phyloP scores from a whole-genome alignment of 164 flowering plant genomes.

The Aristolochia contorta region DNA sequence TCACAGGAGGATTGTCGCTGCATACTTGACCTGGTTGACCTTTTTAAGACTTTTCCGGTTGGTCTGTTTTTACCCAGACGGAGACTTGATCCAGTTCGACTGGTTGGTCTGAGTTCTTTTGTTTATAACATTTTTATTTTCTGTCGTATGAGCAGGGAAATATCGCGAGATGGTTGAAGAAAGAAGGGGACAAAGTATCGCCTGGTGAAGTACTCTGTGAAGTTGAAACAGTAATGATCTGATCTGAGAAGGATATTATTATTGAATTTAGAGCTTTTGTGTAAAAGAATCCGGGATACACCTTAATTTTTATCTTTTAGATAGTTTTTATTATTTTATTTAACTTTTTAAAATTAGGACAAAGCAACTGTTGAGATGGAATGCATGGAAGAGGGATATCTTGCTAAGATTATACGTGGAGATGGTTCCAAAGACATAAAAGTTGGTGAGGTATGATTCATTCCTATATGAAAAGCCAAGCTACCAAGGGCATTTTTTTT shows the following conservation, averaged over 20 bases:
- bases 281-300: neutral
- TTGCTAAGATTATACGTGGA: conserved; percentile 77
- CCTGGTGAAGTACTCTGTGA: conserved; percentile 98
- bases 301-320: neutral
- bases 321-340: neutral
- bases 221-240: conserved; percentile 80
- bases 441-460: conserved; percentile 85
- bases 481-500: no score
- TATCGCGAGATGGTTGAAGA: conserved; percentile 94
- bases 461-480: neutral
- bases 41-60: no score
- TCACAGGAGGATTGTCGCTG: no score
- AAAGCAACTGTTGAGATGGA: conserved; percentile 99
- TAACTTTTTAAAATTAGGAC: conserved; percentile 36
- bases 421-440: conserved; percentile 85
- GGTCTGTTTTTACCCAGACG: no score
- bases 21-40: no score
- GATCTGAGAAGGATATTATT: no score
- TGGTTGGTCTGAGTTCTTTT: no score
- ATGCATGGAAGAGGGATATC: conserved; percentile 98
- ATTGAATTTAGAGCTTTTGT: no score
- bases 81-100: no score
- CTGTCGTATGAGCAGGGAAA: conserved; percentile 51
- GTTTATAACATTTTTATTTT: neutral
- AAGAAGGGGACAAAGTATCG: conserved; percentile 84